Conservation (phyloP, 2,329 filamentous ascomycete genomes). For the Chalaropsis ovoidea region DNA sequence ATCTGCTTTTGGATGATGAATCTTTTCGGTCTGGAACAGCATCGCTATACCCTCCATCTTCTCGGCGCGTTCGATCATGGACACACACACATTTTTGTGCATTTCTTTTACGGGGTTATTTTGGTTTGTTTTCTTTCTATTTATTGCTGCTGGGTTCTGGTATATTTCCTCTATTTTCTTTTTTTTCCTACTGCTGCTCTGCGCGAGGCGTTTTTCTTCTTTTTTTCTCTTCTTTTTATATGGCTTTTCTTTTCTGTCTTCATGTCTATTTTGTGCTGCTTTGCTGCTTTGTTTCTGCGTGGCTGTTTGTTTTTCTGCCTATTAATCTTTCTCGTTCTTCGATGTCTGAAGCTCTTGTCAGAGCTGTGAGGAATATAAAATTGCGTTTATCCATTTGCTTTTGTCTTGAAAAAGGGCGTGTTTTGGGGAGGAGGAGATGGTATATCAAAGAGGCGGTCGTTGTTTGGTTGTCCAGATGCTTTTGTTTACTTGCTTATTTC, state of each 20-base stretch:
- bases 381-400: too few species aligned
- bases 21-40: constrained; percentile 8
- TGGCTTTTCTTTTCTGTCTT: background rate
- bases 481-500: too few species aligned
- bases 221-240: constrained; percentile 12
- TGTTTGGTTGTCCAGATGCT: too few species aligned
- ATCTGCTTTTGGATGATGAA: constrained; percentile 11
- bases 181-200: background rate
- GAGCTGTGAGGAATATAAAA: too few species aligned
- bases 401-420: too few species aligned
- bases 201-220: background rate
- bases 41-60: constrained; percentile 4
- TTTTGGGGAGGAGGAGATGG: too few species aligned
- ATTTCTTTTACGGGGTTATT: too few species aligned
- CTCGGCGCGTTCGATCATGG: constrained; percentile 2
- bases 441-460: too few species aligned
- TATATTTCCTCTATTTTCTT: background rate
- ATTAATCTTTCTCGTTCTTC: background rate
- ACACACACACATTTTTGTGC: background rate
- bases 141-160: background rate
- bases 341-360: too few species aligned
- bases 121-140: constrained; percentile 5
- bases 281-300: too few species aligned
- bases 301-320: constrained; percentile 8
- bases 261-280: constrained; percentile 9